Base-by-base conservation (phyloP, 192 early-diverging fungal genomes). In the Coemansia asiatica region DNA sequence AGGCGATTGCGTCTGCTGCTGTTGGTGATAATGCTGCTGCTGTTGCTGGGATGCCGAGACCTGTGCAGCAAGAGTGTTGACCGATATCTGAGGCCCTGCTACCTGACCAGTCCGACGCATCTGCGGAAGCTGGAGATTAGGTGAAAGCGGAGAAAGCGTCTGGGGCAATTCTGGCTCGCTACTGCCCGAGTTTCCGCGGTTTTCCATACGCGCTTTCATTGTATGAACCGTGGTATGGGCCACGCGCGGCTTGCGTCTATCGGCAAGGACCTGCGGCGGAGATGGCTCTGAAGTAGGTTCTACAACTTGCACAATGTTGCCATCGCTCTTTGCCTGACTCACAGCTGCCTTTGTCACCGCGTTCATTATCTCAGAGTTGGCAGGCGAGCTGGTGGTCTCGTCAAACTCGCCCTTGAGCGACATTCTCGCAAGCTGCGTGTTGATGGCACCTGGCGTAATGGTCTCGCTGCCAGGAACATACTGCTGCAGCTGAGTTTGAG, bases 131-230 rank as follows among this genome's bases (percentile, higher is more conserved):
- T 58, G 49, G 7, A 16, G 38, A 2, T 22, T 33, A 60, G 40
- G 40, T 2, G 1, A 22, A 51, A 23, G 51, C 25, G 23, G 51
- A 16, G 51, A 27, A 54, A 44, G 40, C 16, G 51, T 28, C 51
- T 54, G 51, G 9, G 66, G 75, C 9, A 66, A 60, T 4, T 59
- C 49, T 25, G 62, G 61, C 16, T 74, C 74, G 6, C 44, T 29
- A 8, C 61, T 46, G 21, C 56, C 47, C n/a, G n/a, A n/a, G 13
- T 31, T 65, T 29, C 38, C 59, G 13, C 69, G 63, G 71, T 76
- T 82, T 49, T 76, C 74, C 79, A 82, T 82, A 10, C 79, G 69
- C 22, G 79, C 79, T 67, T 76, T 69, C 74, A 82, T 72, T 21
- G 74, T 70, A 48, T 76, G 74, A 15, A 74, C 79, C 0, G 79